Conservation (phyloP, 805 yeast genomes). For the Saccharomycopsis synnaedendra region DNA sequence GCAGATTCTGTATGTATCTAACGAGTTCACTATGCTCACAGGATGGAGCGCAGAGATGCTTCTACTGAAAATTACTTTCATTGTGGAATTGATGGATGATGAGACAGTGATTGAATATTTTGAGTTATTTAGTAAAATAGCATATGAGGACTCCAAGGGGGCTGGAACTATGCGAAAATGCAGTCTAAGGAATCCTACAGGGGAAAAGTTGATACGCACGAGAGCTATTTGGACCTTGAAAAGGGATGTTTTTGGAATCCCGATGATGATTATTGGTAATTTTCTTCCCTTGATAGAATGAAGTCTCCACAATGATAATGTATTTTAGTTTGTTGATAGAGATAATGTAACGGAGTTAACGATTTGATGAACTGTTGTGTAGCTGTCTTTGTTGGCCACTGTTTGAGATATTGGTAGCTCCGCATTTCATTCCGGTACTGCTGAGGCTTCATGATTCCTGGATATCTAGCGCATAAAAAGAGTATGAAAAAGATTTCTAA, state of each 20-base stretch:
- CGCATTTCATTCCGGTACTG: too few relatives aligned
- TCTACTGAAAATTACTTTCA: slow-evolving; percentile 55
- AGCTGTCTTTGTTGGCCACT: too few relatives aligned
- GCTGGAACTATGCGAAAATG: slow-evolving; percentile 73
- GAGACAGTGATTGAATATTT: slow-evolving; percentile 79
- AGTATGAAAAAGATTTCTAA: too few relatives aligned
- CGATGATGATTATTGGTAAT: slow-evolving; percentile 93
- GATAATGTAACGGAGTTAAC: too few relatives aligned
- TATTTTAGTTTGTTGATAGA: too few relatives aligned
- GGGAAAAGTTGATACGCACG: slow-evolving; percentile 46
- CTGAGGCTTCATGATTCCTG: too few relatives aligned
- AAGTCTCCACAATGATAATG: neutral
- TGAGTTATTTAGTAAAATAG: slow-evolving; percentile 70
- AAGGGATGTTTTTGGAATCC: slow-evolving; percentile 91
- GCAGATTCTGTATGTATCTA: slow-evolving; percentile 90
- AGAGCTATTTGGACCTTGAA: slow-evolving; percentile 88
- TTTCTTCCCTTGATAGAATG: slow-evolving; percentile 48
- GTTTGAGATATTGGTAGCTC: too few relatives aligned
- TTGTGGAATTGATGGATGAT: slow-evolving; percentile 79
- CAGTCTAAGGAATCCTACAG: slow-evolving; percentile 52
- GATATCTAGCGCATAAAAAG: too few relatives aligned
- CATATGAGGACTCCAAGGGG: slow-evolving; percentile 85
- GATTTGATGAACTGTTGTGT: too few relatives aligned
- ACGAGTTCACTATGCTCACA: slow-evolving; percentile 80
- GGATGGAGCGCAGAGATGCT: slow-evolving; percentile 79